Base-by-base conservation (phyloP, 306 rosid genomes). In the Biancaea sappan region DNA sequence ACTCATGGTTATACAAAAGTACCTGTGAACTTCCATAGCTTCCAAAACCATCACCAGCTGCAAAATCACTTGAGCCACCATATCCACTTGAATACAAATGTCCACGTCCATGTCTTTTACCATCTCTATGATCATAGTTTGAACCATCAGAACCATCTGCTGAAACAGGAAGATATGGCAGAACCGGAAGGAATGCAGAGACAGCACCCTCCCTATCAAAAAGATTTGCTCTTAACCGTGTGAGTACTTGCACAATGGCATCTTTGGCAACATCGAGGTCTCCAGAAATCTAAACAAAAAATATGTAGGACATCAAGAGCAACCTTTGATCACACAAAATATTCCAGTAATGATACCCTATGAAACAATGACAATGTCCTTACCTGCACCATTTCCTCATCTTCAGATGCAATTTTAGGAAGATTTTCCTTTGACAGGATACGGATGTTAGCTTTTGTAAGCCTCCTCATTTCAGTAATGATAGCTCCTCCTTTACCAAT, bases 361-460 rank as follows among this genome's bases (percentile, higher is more conserved):
- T n/a, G 65, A 63, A 47, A 76, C 66, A 37, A 44, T 12, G 62
- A 41, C n/a, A 71, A 43, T 69, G 47, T 24, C 69, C 68, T 51
- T 71, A 95, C 99, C 98, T 90, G 98, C 82, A 95, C 99, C 99
- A 95, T 87, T 76, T 95, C 98, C 68, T 95, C 99, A 77, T 95
- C 99, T 40, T 87, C 98, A 37, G 93, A 77, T 28, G 99, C 99
- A 86, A 95, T 79, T 87, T 90, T 95, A 31, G 99, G 98, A 84
- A 95, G 96, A 72, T 79, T 84, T 50, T 92, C 99, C 83, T 95
- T 92, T 0, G 98, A 82, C 35, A 95, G 86, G 68, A 95, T 87
- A 58, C 99, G 96, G 57, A 95, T 88, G 80, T 90, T 92, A 75
- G 98, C 96, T 73, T 90, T 92, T 28, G 99, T 95, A 24, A 86